Base-by-base conservation (phyloP, 768 basidiomycete genomes). In the Lactarius pseudohatsudake region DNA sequence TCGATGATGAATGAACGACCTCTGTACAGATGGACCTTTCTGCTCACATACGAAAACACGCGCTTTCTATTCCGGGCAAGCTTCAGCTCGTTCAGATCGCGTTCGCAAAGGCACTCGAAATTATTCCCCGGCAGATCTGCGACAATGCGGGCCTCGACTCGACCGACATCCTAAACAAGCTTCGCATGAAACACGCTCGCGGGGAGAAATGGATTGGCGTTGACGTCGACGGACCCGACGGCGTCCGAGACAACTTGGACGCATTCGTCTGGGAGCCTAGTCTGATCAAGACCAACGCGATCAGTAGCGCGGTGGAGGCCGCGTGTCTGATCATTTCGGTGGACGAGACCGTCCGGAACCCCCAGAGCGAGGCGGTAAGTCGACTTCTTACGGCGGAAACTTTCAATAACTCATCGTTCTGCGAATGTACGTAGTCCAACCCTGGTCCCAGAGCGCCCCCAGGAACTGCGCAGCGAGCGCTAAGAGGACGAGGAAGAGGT, bases 181-280 rank as follows among this genome's bases (percentile, higher is more conserved):
- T 99, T 62, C 89, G 97, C 61, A 98, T 97, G 94, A 88, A 90
- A 71, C 96, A 98, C 74, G 94, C 94, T 0, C 85, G 85, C 64
- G 92, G 92, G 18, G 90, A 93, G 62, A 86, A 81, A 64, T 98
- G 95, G 95, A 89, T 84, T 55, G 97, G 97, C 67, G 95, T 98
- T 16, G 95, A 97, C 71, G 94, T 99, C 32, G 96, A 98, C 63
- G 91, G 91, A 15, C 78, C 82, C 4, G 89, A 92, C 34, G 93
- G 94, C 22, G 92, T 98, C 32, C 87, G 93, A 62, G 87, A 99
- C 78, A 99, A 98, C 78, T 89, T 98, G 89, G 93, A 94, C 61
- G 91, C 92, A 55, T 99, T 98, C 74, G 96, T 99, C 9, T 98
- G 97, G 96, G 97, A 98, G 75, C 96, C 97, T 18, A 90, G 90